Conservation (phyloP, 148 eudicot genomes). For the Nyssa sinensis region DNA sequence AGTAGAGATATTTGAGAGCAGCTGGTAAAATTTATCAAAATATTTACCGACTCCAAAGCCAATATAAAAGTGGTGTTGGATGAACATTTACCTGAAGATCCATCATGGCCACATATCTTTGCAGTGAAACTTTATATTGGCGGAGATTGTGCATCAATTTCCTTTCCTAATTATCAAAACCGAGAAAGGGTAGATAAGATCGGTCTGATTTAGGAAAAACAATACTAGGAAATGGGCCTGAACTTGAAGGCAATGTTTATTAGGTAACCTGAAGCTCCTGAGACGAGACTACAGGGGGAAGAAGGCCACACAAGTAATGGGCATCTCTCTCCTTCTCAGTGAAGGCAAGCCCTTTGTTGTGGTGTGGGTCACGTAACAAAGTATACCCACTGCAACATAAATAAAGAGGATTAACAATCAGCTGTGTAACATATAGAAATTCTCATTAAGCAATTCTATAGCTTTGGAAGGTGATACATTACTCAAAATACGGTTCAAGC, state of each 20-base stretch:
- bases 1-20: too few species aligned
- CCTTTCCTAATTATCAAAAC: slow-evolving; percentile 47
- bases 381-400: slow-evolving; percentile 62
- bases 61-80: too few species aligned
- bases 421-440: neutral
- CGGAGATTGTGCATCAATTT: slow-evolving; percentile 63
- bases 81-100: slow-evolving; percentile 69
- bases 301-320: slow-evolving; percentile 77
- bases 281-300: slow-evolving; percentile 61
- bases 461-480: neutral
- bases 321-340: slow-evolving; percentile 85
- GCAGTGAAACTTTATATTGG: slow-evolving; percentile 76
- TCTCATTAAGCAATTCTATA: neutral
- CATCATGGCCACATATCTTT: slow-evolving; percentile 81
- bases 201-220: neutral
- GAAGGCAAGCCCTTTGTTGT: slow-evolving; percentile 89
- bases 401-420: neutral
- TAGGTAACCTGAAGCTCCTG: slow-evolving; percentile 76
- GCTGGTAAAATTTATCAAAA: too few species aligned
- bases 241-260: slow-evolving; percentile 7
- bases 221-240: neutral
- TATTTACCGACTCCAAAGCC: too few species aligned
- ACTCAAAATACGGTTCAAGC: neutral
- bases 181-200: slow-evolving; percentile 7
- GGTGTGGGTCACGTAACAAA: slow-evolving; percentile 80